These are phyloP conservation scores for Penicillium coprophilum DNA, from an alignment of 495 filamentous ascomycete genomes.

Conservation along the genomic window DNA sequence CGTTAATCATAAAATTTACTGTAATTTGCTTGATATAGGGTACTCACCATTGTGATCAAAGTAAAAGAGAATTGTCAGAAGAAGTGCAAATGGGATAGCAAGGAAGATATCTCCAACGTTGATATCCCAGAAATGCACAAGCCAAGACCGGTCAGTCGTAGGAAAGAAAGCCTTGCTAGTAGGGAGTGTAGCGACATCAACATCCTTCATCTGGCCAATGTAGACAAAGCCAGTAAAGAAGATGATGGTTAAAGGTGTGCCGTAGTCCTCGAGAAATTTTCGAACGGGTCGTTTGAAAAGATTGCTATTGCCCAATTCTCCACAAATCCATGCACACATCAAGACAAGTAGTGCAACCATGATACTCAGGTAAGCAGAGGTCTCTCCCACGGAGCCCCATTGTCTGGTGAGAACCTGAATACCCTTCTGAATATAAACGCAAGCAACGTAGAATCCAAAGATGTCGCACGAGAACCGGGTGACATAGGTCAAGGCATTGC, in stretches of 20 bases:
- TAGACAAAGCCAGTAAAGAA: conserved; percentile 90
- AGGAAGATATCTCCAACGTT: conserved; percentile 73
- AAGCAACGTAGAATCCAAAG: conserved; percentile 86
- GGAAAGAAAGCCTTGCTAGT: conserved; percentile 80
- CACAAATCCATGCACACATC: conserved; percentile 67
- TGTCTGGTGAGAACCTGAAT: conserved; percentile 73
- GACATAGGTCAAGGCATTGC: conserved; percentile 77
- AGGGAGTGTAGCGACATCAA: conserved; percentile 65
- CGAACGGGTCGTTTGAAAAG: conserved; percentile 71
- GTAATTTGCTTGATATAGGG: neutral
- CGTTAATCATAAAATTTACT: neutral
- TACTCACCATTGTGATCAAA: conserved; percentile 83
- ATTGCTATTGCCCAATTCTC: conserved; percentile 64
- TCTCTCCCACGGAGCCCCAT: conserved; percentile 52
- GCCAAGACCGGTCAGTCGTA: conserved; percentile 74
- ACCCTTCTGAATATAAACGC: conserved; percentile 83
- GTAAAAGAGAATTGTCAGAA: conserved; percentile 87
- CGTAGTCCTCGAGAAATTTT: conserved; percentile 81
- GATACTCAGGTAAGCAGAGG: conserved; percentile 72
- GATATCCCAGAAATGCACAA: conserved; percentile 87
- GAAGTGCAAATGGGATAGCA: conserved; percentile 82
- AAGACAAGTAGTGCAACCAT: conserved; percentile 72
- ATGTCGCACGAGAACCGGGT: conserved; percentile 85
- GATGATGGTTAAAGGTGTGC: conserved; percentile 75
- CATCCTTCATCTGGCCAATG: conserved; percentile 70